A percentile compares a stretch with the other conserved stretches of the same genome.
Evolutionary conservation across 495 filamentous ascomycete genomes (phyloP).

Genomic region (Parathielavia appendiculata): DNA sequence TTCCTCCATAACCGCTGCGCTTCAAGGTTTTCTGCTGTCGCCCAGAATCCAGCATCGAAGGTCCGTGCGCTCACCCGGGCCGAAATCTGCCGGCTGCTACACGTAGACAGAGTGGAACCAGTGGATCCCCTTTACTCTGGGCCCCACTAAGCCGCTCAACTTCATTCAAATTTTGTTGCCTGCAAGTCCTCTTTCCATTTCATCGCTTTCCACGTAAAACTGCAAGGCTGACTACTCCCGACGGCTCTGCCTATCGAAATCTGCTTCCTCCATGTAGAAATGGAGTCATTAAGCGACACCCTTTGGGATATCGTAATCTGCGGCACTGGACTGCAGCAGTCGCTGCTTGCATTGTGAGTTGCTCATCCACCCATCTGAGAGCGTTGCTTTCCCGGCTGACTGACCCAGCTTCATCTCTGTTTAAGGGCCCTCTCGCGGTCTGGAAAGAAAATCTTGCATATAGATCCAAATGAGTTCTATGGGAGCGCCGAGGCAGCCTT

Average conservation of each 20-base stretch:
- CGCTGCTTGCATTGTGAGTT: constrained; percentile 87
- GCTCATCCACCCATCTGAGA: neutral
- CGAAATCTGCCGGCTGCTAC: constrained; percentile 19
- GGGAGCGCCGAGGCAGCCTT: constrained; percentile 82
- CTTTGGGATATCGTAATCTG: constrained; percentile 87
- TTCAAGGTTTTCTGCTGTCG: constrained; percentile 5
- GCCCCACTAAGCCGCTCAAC: constrained; percentile 20
- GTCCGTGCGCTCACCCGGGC: constrained; percentile 23
- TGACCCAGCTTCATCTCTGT: constrained; percentile 51
- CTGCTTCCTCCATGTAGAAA: constrained; percentile 37
- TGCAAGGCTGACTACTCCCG: constrained; percentile 18
- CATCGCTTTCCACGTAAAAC: constrained; percentile 23
- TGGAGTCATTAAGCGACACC: constrained; percentile 77
- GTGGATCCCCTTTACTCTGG: too few relatives aligned
- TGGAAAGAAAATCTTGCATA: constrained; percentile 82
- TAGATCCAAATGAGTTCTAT: constrained; percentile 85
- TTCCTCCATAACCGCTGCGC: neutral
- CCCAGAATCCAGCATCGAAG: neutral
- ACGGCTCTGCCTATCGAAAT: constrained; percentile 23
- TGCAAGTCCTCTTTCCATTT: constrained; percentile 20
- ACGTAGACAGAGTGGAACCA: neutral
- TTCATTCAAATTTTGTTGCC: constrained; percentile 33
- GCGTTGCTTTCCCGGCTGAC: constrained; percentile 48
- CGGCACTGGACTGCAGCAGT: constrained; percentile 86
- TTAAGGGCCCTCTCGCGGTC: constrained; percentile 88